Conservation (phyloP, 2,329 filamentous ascomycete species). For the Trichoderma pleuroti region DNA sequence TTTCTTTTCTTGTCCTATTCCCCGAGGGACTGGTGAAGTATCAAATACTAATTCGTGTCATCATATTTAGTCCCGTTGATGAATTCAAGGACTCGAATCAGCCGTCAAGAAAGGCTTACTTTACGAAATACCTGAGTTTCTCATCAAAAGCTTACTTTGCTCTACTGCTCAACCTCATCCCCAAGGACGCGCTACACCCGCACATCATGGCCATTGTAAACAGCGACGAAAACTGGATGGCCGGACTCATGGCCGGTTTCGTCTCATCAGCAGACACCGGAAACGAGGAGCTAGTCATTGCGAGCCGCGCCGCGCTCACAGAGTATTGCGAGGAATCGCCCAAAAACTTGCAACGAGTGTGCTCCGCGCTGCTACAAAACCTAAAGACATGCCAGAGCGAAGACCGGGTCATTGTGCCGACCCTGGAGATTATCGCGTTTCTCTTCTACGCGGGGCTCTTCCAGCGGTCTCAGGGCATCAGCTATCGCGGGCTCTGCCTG, state of each 20-base stretch:
- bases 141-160: constrained; percentile 61
- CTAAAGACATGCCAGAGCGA: constrained; percentile 51
- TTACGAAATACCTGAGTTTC: constrained; percentile 38
- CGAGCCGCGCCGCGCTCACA: constrained; percentile 62
- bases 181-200: constrained; percentile 35
- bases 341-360: constrained; percentile 43
- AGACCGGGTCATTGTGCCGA: constrained; percentile 71
- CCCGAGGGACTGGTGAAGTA: background rate
- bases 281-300: constrained; percentile 69
- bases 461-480: constrained; percentile 37
- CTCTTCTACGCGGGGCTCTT: constrained; percentile 63
- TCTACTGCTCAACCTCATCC: constrained; percentile 48
- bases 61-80: constrained; percentile 36
- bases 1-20: constrained; percentile 6
- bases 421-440: constrained; percentile 74
- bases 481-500: constrained; percentile 60
- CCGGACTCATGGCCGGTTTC: constrained; percentile 60
- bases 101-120: background rate
- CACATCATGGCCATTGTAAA: constrained; percentile 36
- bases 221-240: constrained; percentile 41
- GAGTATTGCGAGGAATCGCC: constrained; percentile 46
- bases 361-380: constrained; percentile 51
- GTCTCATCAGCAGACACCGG: constrained; percentile 74
- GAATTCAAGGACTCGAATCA: background rate
- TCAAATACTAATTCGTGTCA: background rate